Conservation (phyloP, 345 rosid genomes). For the Garcia nutans region DNA sequence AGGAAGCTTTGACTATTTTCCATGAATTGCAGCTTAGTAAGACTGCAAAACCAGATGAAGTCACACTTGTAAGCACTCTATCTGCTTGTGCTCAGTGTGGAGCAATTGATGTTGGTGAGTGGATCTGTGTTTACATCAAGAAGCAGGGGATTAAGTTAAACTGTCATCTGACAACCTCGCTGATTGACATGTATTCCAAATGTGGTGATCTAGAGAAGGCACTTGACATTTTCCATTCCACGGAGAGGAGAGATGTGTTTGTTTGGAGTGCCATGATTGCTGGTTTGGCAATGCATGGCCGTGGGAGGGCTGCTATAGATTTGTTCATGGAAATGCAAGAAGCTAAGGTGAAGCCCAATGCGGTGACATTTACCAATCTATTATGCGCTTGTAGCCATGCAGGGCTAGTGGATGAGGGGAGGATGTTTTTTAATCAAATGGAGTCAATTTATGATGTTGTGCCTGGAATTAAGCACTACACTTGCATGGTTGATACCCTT, state of each 20-base stretch:
- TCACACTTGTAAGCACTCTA: constrained; percentile 56
- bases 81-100: constrained; percentile 75
- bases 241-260: constrained; percentile 54
- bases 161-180: constrained; percentile 54
- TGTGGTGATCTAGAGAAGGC: constrained; percentile 74
- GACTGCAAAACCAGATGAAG: constrained; percentile 45
- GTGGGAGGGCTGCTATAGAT: constrained; percentile 50
- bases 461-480: constrained; percentile 64
- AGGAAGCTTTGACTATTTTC: constrained; percentile 57
- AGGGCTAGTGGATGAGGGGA: constrained; percentile 65
- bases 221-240: constrained; percentile 50
- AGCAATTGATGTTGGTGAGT: constrained; percentile 50
- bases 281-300: constrained; percentile 73
- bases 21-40: constrained; percentile 51
- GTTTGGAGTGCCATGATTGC: constrained; percentile 80
- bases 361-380: constrained; percentile 62
- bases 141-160: constrained; percentile 49
- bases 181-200: constrained; percentile 81
- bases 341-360: constrained; percentile 52
- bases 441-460: constrained; percentile 47
- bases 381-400: constrained; percentile 70
- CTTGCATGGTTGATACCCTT: constrained; percentile 70
- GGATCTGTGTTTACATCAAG: constrained; percentile 53
- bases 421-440: constrained; percentile 49
- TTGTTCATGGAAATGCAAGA: constrained; percentile 60